phyloP scores from a whole-genome alignment of 2,329 filamentous ascomycete genomes.

The Waltergamsia citrina region DNA sequence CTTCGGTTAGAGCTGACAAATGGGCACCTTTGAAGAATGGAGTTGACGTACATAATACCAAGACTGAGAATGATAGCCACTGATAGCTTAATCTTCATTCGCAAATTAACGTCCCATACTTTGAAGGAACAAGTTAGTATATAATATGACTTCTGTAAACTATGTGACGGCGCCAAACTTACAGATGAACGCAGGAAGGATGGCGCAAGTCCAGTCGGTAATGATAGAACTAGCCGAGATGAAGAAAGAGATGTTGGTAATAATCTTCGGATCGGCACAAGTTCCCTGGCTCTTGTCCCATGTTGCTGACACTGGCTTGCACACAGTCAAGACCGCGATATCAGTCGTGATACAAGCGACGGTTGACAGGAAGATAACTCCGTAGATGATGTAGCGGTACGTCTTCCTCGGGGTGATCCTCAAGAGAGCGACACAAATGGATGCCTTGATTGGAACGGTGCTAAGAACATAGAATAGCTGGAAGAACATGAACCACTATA shows the following conservation, averaged over 20 bases:
- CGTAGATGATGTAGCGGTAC: conserved; percentile 2
- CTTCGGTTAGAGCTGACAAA: too few relatives aligned
- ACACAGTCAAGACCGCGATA: conserved; percentile 6
- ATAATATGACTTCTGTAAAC: too few relatives aligned
- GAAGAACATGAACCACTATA: too few relatives aligned
- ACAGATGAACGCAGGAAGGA: too few relatives aligned
- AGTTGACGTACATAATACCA: too few relatives aligned
- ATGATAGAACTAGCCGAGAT: conserved; percentile 17
- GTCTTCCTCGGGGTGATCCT: conserved; percentile 6
- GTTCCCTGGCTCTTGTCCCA: conserved; percentile 5
- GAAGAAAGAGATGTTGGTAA: conserved; percentile 16
- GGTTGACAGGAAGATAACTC: conserved; percentile 1
- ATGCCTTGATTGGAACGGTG: conserved; percentile 10
- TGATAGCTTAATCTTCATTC: too few relatives aligned
- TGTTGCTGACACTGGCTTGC: conserved; percentile 8
- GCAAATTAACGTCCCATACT: too few relatives aligned
- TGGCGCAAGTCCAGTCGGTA: conserved; percentile 13
- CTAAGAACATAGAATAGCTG: too few relatives aligned
- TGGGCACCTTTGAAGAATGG: too few relatives aligned
- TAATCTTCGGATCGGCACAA: conserved; percentile 12
- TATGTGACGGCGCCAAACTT: too few relatives aligned
- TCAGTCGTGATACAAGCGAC: conserved; percentile 3
- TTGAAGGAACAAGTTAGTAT: too few relatives aligned
- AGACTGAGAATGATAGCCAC: too few relatives aligned
- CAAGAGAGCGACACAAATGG: conserved; percentile 9